A percentile compares a stretch with the other conserved stretches of the same genome.
These are phyloP conservation scores for Lodderomyces metapsilosis DNA, from an alignment of 1,139 yeast species.

Conservation along the genomic window DNA sequence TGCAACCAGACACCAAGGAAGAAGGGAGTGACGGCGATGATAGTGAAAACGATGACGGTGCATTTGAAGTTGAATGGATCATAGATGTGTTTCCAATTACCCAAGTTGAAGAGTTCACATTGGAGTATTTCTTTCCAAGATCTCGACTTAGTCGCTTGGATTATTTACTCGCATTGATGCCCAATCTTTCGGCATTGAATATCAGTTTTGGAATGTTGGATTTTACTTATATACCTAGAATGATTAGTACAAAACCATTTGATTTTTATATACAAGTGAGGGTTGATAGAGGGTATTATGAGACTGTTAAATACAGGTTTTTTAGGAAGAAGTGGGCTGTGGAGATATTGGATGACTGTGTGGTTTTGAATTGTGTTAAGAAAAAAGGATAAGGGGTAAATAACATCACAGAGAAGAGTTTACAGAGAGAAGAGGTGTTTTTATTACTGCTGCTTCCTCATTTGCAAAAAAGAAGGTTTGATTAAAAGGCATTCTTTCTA, in stretches of 20 bases:
- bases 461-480: too few species aligned
- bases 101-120: background rate
- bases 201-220: background rate
- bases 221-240: background rate
- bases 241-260: background rate
- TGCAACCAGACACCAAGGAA: background rate
- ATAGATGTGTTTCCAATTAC: background rate
- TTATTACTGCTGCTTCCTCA: too few species aligned
- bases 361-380: background rate
- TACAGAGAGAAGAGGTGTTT: too few species aligned
- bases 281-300: background rate
- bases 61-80: background rate
- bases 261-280: background rate
- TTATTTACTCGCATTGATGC: background rate
- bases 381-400: background rate
- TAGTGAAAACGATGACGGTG: background rate
- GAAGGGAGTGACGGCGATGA: background rate
- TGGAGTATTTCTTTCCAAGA: background rate
- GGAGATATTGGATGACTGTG: background rate
- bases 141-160: background rate
- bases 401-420: too few species aligned
- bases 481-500: too few species aligned
- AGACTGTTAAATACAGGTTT: background rate
- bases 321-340: background rate
- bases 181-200: background rate